Conservation (phyloP, 1,284 basidiomycete genomes). For the Cryptococcus sp. region DNA sequence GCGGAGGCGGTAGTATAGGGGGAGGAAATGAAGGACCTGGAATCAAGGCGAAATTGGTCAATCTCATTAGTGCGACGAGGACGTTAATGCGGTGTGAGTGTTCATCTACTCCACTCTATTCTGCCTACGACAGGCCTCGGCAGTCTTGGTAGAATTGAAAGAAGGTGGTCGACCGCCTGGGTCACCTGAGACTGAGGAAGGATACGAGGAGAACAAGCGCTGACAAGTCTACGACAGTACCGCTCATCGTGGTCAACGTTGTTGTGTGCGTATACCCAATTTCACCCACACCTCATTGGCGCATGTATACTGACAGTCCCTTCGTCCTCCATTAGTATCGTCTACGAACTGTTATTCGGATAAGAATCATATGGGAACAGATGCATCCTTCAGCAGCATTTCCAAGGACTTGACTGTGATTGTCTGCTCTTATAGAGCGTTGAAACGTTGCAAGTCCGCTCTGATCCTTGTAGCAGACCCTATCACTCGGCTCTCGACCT, state of each 20-base stretch:
- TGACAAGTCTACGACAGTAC: slow-evolving; percentile 61
- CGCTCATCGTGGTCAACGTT: slow-evolving; percentile 78
- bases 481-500: too few species aligned
- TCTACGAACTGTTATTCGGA: slow-evolving; percentile 75
- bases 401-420: too few species aligned
- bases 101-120: background rate
- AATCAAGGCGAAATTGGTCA: slow-evolving; percentile 82
- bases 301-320: too few species aligned
- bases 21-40: slow-evolving; percentile 62
- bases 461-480: too few species aligned
- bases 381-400: too few species aligned
- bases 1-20: slow-evolving; percentile 35
- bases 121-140: too few species aligned
- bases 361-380: slow-evolving; percentile 15
- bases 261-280: slow-evolving; percentile 57
- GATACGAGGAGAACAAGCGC: background rate
- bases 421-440: too few species aligned
- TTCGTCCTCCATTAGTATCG: slow-evolving; percentile 55
- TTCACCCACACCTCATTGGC: too few species aligned
- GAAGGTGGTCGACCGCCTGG: too few species aligned
- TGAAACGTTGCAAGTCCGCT: too few species aligned
- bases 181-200: background rate
- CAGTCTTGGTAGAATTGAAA: too few species aligned
- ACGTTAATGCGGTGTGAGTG: slow-evolving; percentile 88
- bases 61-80: slow-evolving; percentile 88